phyloP scores from a whole-genome alignment of 169 alveolate genomes.

The Prorocentrum cordatum region DNA sequence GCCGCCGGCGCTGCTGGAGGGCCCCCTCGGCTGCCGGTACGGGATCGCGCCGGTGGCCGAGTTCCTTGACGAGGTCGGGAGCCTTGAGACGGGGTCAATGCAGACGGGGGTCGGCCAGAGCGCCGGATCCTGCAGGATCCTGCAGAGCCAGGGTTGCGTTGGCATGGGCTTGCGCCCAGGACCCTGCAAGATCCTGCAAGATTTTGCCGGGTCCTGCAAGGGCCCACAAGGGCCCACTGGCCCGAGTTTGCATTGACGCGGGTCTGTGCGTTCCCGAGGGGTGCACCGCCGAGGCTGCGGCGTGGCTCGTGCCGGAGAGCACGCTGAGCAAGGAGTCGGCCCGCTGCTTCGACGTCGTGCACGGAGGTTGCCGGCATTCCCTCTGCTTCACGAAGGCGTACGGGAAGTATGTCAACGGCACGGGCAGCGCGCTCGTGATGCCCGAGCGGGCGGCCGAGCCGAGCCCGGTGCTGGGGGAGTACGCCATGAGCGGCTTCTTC shows the following conservation, averaged over 20 bases:
- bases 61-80: not conserved
- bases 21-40: not conserved
- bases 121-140: too few species aligned
- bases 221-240: too few species aligned
- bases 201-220: too few species aligned
- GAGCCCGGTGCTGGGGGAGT: too few species aligned
- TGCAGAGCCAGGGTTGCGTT: too few species aligned
- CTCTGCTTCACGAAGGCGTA: conserved; percentile 40
- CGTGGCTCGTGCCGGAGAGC: conserved; percentile 16
- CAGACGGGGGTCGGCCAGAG: too few species aligned
- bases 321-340: conserved; percentile 11
- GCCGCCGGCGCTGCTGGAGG: not conserved
- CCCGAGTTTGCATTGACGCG: too few species aligned
- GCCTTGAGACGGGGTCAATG: too few species aligned
- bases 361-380: conserved; percentile 1
- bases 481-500: conserved; percentile 7
- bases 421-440: not conserved
- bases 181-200: too few species aligned
- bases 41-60: not conserved
- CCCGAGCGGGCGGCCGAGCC: not conserved
- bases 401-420: conserved; percentile 28
- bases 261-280: too few species aligned
- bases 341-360: conserved; percentile 30
- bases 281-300: not conserved
- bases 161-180: too few species aligned